Base-by-base conservation (phyloP, 805 yeast genomes). In the Monosporozyma siamensis region DNA sequence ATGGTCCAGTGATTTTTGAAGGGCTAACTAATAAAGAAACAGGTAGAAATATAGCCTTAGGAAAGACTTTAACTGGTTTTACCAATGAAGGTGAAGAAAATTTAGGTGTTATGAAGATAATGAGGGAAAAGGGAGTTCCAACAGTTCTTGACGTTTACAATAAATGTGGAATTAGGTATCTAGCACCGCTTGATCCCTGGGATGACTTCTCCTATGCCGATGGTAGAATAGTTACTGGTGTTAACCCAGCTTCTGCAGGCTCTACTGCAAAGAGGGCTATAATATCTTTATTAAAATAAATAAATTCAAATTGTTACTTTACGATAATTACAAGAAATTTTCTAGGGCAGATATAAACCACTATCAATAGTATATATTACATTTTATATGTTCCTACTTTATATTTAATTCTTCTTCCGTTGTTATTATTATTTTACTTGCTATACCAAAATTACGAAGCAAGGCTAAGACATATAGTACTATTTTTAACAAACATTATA, bases 201-300 rank as follows among this genome's bases (percentile, higher is more conserved):
- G 79, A 58, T 32, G 73, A 68, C 34, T 75, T 63, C 50, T 55
- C 72, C 15, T 65, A 75, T 36, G 61, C 63, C 22, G 85, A 80
- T 53, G 81, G 80, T 22, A 72, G 72, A 51, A 41, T 80, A 34
- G 75, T 78, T 31, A 72, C 82, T 12, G 86, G 86, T 38, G 74
- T 71, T 17, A 80, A 80, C 62, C 85, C 85, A 18, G 74, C 73
- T 14, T 68, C 76, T 36, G 80, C 80, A 9, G 43, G 53, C 11
- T 65, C 69, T 4, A 69, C 77, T 32, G 80, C 81, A 3, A 30
- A 18, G 1, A 45, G 37, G 53, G 46, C 47, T 53, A 58, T 48
- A 38, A 17, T 26, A 18, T 45, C 45, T 26, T 10, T 40, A 32
- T 18, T 11, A 11, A 7, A 36, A 6, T 30, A 30, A 9, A 17